A percentile compares a stretch with the other conserved stretches of the same genome.
phyloP scores from a whole-genome alignment of 164 flowering plant species.

The Akebia trifoliata region DNA sequence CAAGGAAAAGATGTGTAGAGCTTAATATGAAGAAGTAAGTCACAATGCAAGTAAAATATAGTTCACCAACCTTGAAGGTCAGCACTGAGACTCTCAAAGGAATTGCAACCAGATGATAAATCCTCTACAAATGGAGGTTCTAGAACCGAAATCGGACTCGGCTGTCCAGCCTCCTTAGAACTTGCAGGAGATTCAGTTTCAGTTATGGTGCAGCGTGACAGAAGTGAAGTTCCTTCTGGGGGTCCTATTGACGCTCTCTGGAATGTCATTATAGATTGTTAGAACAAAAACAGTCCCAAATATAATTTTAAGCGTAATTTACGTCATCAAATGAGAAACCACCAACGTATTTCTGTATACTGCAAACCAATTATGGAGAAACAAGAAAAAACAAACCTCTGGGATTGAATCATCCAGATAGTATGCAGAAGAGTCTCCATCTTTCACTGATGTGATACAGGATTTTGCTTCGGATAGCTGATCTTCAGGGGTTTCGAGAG shows the following conservation, averaged over 20 bases:
- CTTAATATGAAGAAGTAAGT: not conserved
- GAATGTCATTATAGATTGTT: not conserved
- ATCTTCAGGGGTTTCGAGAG: conserved; percentile 11
- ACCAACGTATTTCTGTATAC: conserved; percentile 12
- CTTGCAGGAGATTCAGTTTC: conserved; percentile 49
- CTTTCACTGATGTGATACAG: conserved; percentile 10
- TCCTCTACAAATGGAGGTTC: conserved; percentile 67
- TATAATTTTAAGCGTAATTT: not conserved
- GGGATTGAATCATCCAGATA: conserved; percentile 13
- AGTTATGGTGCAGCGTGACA: conserved; percentile 19
- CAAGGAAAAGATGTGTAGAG: not conserved
- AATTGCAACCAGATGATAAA: conserved; percentile 57
- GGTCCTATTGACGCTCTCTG: not conserved
- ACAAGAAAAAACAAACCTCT: conserved; percentile 32
- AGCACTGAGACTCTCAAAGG: conserved; percentile 71
- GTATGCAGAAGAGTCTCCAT: conserved; percentile 6
- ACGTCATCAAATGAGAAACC: not conserved
- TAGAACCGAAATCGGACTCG: conserved; percentile 78
- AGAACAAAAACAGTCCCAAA: not conserved
- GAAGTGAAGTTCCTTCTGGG: conserved; percentile 21
- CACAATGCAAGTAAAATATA: not conserved
- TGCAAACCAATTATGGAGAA: not conserved
- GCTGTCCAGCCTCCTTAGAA: conserved; percentile 66
- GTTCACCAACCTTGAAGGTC: conserved; percentile 59
- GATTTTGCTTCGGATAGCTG: conserved; percentile 13